Percentiles rank a stretch among this genome's conserved stretches.
Evolutionary conservation across 805 yeast genomes (phyloP).

Genomic region (Pichia eremophila): DNA sequence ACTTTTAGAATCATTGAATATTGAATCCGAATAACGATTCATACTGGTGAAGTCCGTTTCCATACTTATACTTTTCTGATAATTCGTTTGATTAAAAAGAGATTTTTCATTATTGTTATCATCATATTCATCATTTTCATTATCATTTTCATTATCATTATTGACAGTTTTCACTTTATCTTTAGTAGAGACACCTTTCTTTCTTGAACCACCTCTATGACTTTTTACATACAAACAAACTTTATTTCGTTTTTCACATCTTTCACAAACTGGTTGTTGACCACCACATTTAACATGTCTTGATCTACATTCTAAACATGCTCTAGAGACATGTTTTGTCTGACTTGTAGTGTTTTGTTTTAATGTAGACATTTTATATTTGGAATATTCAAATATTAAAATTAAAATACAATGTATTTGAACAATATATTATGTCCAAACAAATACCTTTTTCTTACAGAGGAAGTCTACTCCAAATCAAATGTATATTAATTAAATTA

Average conservation of each 20-base stretch:
- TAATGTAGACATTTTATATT: background rate
- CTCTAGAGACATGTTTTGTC: conserved; percentile 33
- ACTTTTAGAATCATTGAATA: background rate
- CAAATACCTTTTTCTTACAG: too few species aligned
- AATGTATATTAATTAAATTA: too few species aligned
- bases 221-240: conserved; percentile 42
- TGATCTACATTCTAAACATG: conserved; percentile 43
- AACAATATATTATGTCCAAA: too few species aligned
- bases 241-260: conserved; percentile 29
- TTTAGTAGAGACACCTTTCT: conserved; percentile 33
- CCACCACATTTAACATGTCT: conserved; percentile 46
- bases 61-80: background rate
- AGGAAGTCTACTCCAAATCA: too few species aligned
- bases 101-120: background rate
- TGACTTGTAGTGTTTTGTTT: background rate
- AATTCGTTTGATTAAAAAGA: too few species aligned
- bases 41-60: background rate
- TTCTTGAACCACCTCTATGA: conserved; percentile 45
- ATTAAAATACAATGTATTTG: too few species aligned
- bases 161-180: conserved; percentile 9
- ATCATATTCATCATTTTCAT: background rate
- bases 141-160: background rate
- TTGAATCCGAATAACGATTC: background rate
- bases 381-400: background rate
- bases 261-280: conserved; percentile 33